Evolutionary conservation across 345 rosid genomes (phyloP).

Genomic region (rapeseed (Brassica napus)): Da-Ae NC_063446.1:60114501-60115000

Average conservation of each 20-base stretch:
- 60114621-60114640: slow-evolving; percentile 90
- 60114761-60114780: slow-evolving; percentile 79
- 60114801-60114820: not conserved
- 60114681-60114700: slow-evolving; percentile 80
- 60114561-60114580: not conserved
- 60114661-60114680: slow-evolving; percentile 80
- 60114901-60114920: not conserved
- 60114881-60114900: not conserved
- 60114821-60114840: not conserved
- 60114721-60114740: slow-evolving; percentile 61
- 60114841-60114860: not conserved
- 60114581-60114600: slow-evolving; percentile 41
- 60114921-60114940: slow-evolving; percentile 56
- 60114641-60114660: slow-evolving; percentile 63
- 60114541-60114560: too few relatives aligned
- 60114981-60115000: slow-evolving; percentile 63
- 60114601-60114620: slow-evolving; percentile 67
- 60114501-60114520: too few relatives aligned
- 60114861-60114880: too few relatives aligned
- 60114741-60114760: slow-evolving; percentile 73
- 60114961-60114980: slow-evolving; percentile 77
- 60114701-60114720: slow-evolving; percentile 69
- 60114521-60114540: too few relatives aligned
- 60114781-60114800: not conserved
- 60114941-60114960: slow-evolving; percentile 46